Evolutionary conservation across 1,284 basidiomycete genomes (phyloP), one percentile per base, ranked within the genome.

Genomic region (Trichosporon coremiiforme): DNA sequence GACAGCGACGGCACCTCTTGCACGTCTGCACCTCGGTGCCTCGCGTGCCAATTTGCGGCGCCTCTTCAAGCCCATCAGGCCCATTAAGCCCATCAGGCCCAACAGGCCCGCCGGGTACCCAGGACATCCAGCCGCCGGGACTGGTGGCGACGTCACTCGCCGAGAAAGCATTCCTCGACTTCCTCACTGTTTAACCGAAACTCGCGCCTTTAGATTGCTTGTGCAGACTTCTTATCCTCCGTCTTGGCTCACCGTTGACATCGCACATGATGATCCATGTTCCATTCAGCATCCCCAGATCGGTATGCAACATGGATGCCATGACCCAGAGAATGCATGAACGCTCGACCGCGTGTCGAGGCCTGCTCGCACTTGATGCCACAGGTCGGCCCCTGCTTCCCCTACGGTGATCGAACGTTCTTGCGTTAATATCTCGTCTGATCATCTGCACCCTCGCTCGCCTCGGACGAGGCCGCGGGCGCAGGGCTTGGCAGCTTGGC

Each of bases 121-220:
- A 53, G 47, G 47, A 6, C n/a, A 2, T 20, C 20, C 47, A 22
- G 47, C n/a, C 20, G 20, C 53, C 8, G 13, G 25, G 3, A 33
- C 4, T 15, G 4, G 12, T n/a, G 57, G 31, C 57, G 57, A 60
- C 57, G 57, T 60, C 57, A 60, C 57, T 60, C 7, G 29, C 57
- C n/a, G 3, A 35, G 31, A 35, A 35, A n/a, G 57, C 57, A 60
- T 60, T 60, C 57, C 57, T 31, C 57, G 29, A 31, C 17, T 60
- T 60, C 57, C 57, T 15, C 57, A 4, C 8, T n/a, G 57, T 60
- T 60, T 60, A 60, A 33, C 57, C 57, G 57, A 60, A 60, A 60
- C 57, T 33, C 57, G 15, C 57, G 15, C 29, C 57, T 5, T 13
- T 4, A 25, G 25, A n/a, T 29, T 57, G 29, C 55, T 57, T 57